phyloP scores from a whole-genome alignment of 495 filamentous ascomycete genomes.

The Poronia punctata region DNA sequence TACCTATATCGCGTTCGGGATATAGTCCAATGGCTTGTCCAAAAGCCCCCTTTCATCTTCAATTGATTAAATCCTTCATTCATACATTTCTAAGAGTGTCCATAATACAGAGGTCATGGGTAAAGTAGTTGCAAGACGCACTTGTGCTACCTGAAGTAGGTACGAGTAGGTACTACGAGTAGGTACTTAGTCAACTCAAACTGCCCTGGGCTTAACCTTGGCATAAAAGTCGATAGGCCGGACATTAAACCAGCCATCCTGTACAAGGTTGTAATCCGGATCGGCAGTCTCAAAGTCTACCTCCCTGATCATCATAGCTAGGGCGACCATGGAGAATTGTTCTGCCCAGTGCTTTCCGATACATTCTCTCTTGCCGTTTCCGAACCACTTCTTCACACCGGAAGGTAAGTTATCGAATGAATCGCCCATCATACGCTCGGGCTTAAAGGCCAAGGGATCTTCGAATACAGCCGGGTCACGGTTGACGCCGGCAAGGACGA shows the following conservation, averaged over 20 bases:
- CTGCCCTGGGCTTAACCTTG: conserved; percentile 31
- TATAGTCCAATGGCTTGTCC: too few species aligned
- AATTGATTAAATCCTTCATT: too few species aligned
- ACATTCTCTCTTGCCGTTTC: conserved; percentile 61
- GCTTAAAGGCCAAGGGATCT: conserved; percentile 55
- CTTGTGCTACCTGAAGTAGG: too few species aligned
- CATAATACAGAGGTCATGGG: too few species aligned
- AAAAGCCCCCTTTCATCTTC: too few species aligned
- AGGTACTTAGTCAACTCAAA: conserved; percentile 1
- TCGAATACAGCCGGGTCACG: conserved; percentile 61
- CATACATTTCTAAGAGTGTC: too few species aligned
- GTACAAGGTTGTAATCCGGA: conserved; percentile 46
- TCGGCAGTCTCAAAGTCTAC: conserved; percentile 55
- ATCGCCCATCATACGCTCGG: conserved; percentile 61
- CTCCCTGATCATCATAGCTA: conserved; percentile 52
- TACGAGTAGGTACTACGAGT: too few species aligned
- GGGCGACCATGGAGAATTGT: conserved; percentile 52
- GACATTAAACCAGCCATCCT: conserved; percentile 45
- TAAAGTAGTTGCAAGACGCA: too few species aligned
- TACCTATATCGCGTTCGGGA: too few species aligned
- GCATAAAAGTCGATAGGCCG: conserved; percentile 33
- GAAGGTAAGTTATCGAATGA: conserved; percentile 50
- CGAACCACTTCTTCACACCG: conserved; percentile 62
- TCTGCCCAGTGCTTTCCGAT: conserved; percentile 64
- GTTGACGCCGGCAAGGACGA: conserved; percentile 55